These are phyloP conservation scores for Termitomyces sp. DNA, from an alignment of 768 basidiomycete genomes.

Conservation along the genomic window DNA sequence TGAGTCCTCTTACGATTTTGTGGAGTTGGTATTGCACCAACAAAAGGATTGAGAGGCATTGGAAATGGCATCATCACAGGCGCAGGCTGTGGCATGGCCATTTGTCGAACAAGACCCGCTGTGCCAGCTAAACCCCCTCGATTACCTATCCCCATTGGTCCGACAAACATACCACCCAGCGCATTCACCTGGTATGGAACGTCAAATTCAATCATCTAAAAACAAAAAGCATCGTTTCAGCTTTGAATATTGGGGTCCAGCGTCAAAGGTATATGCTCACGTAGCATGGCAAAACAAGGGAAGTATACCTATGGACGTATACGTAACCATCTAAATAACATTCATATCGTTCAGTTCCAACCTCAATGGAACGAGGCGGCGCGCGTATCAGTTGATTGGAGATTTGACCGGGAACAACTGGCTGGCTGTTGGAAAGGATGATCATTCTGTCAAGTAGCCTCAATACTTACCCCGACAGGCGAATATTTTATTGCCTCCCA, in stretches of 20 bases:
- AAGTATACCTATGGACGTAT: conserved; percentile 6
- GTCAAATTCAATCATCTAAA: conserved; percentile 2
- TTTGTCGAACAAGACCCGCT: background rate
- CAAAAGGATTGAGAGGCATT: background rate
- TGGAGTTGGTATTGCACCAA: background rate
- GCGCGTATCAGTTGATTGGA: background rate
- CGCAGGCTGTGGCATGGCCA: background rate
- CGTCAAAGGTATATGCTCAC: too few relatives aligned
- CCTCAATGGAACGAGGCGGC: background rate
- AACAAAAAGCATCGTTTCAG: background rate
- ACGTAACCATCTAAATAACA: background rate
- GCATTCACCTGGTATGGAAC: background rate
- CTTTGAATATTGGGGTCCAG: background rate
- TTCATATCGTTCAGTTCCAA: background rate
- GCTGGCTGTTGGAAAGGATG: background rate
- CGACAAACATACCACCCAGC: background rate
- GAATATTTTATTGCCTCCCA: background rate
- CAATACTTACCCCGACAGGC: background rate
- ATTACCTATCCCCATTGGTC: background rate
- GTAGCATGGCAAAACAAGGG: background rate
- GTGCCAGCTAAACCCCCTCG: background rate
- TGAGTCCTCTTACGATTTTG: background rate
- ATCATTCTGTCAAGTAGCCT: background rate
- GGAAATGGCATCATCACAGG: background rate
- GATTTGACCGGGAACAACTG: background rate